phyloP scores from a whole-genome alignment of 1,284 basidiomycete genomes.

The Moesziomyces aphidis region DNA sequence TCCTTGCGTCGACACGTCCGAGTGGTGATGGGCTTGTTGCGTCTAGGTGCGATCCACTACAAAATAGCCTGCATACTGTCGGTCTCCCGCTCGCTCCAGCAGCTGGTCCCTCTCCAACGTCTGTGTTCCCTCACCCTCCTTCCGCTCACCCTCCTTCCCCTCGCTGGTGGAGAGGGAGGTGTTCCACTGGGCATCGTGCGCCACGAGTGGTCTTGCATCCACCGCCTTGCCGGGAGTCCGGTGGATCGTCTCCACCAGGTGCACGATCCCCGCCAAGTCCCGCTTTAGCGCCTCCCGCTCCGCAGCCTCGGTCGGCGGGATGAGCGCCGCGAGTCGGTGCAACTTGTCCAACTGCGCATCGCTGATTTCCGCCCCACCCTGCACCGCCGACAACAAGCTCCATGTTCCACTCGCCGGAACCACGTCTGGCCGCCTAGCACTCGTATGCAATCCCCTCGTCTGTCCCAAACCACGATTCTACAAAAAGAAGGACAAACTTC shows the following conservation, averaged over 20 bases:
- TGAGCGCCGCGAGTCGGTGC: conserved; percentile 37
- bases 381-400: conserved; percentile 17
- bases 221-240: conserved; percentile 1
- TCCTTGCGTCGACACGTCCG: no score
- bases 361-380: conserved; percentile 4
- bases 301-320: conserved; percentile 8
- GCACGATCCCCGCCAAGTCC: conserved; percentile 17
- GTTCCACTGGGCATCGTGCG: conserved; percentile 12
- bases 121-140: neutral
- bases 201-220: conserved; percentile 1
- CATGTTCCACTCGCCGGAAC: conserved; percentile 35
- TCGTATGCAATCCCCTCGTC: neutral
- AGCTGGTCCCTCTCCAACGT: conserved; percentile 18
- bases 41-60: conserved; percentile 28
- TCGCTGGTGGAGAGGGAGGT: neutral
- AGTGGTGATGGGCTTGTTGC: neutral
- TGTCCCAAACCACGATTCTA: no score
- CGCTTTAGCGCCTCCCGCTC: conserved; percentile 18
- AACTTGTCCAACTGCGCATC: conserved; percentile 35
- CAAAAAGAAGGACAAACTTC: no score
- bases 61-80: conserved; percentile 25
- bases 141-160: neutral
- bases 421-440: neutral
- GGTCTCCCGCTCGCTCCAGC: conserved; percentile 1
- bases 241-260: conserved; percentile 21